phyloP scores from a whole-genome alignment of 208 protist species.

The Acanthamoeba polyphaga region DNA sequence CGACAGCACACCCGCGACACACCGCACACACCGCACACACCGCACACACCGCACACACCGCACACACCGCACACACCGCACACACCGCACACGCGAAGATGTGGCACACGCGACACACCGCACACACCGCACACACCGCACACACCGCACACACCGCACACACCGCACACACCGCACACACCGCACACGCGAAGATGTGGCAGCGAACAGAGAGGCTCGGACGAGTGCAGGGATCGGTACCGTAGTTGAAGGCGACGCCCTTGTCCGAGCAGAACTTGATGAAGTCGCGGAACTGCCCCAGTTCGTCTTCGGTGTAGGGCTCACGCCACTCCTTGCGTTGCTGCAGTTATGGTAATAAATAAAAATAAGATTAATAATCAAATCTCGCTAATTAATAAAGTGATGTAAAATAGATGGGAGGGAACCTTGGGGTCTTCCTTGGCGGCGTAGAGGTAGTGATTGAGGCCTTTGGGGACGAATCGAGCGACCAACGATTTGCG shows the following conservation, averaged over 20 bases:
- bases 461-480: slow-evolving; percentile 15
- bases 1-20: no score
- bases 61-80: no score
- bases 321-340: slow-evolving; percentile 16
- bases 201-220: no score
- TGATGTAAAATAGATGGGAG: neutral
- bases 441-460: slow-evolving; percentile 62
- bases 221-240: neutral
- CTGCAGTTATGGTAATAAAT: neutral
- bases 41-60: no score
- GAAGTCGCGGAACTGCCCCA: slow-evolving; percentile 11
- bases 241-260: slow-evolving; percentile 21
- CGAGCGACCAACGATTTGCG: neutral
- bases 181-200: neutral
- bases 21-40: no score
- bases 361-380: neutral
- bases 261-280: slow-evolving; percentile 10
- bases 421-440: slow-evolving; percentile 44
- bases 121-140: no score
- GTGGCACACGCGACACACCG: no score
- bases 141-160: no score
- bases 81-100: no score
- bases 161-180: no score
- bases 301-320: slow-evolving; percentile 47
- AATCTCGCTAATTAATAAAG: neutral